Base-by-base conservation (phyloP, 1,284 basidiomycete genomes). In the Ceratobasidium sp. region DNA sequence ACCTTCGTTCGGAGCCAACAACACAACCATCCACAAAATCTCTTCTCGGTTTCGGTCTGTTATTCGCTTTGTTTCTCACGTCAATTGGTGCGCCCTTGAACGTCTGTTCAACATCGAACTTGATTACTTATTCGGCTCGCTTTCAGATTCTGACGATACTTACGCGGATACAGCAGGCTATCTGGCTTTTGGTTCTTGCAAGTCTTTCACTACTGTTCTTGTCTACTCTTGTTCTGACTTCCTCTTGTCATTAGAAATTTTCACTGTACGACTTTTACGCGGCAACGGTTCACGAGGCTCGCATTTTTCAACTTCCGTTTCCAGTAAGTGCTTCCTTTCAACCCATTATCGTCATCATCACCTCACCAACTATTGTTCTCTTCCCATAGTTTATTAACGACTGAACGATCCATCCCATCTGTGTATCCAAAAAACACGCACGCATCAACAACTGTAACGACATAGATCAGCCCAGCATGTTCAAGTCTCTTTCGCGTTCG, bases 381-480 rank as follows among this genome's bases (percentile, higher is more conserved):
- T n/a, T n/a, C 41, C 26, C 16, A 41, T 48, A 41, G 55, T 26
- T 48, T 48, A 58, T 59, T 58, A 70, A 70, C 67, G 67, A 70
- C 36, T 70, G 67, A 70, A 70, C 46, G 55, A 58, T 59, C 34
- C 53, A 70, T 55, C 53, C 34, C 36, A 70, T 70, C 53, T 57
- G 67, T 70, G 67, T 70, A 70, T 41, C 67, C 41, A 34, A 46
- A 30, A 48, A 65, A 55, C 53, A 58, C 67, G 55, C 67, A 58
- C 52, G 67, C 67, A 70, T 70, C 52, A n/a, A 23, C n/a, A 57
- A 67, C 53, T 70, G 67, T 70, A 70, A 70, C 67, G 67, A 70
- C 67, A 70, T 70, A 70, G 67, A 70, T 30, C 41, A n/a, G 52
- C 65, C 36, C 41, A 55, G 23, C 65, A 70, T 70, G 67, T 58